These are phyloP conservation scores for Durusdinium trenchii DNA, from an alignment of 73 alveolate genomes.

Conservation along the genomic window DNA sequence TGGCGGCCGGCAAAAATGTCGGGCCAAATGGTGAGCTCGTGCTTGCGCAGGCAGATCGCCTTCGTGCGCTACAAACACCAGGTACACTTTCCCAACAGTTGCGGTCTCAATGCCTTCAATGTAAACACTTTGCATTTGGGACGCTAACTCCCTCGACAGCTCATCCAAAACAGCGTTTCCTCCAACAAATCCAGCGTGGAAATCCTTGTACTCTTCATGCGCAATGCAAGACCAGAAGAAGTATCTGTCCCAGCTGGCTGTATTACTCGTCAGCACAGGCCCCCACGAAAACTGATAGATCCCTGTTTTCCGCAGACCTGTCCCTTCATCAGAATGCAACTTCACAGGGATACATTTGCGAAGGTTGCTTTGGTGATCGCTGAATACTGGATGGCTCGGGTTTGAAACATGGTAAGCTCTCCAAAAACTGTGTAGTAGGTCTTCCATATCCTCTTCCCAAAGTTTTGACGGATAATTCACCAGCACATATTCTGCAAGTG, in stretches of 20 bases:
- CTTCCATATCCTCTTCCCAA: not conserved
- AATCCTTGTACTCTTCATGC: not conserved
- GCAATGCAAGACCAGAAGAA: not conserved
- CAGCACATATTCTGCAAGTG: not conserved
- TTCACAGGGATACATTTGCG: not conserved
- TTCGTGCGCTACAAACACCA: not conserved
- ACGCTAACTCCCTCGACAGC: not conserved
- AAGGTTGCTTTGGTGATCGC: not conserved
- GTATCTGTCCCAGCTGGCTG: not conserved
- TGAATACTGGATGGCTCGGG: not conserved
- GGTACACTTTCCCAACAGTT: not conserved
- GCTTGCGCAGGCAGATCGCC: not conserved
- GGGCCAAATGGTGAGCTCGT: not conserved
- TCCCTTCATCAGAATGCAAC: not conserved
- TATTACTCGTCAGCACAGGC: not conserved
- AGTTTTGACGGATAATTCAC: constrained; percentile 7
- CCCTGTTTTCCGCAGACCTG: not conserved
- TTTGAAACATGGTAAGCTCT: not conserved
- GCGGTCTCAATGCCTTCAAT: not conserved
- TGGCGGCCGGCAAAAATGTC: not conserved
- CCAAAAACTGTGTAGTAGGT: not conserved
- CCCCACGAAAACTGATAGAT: constrained; percentile 2
- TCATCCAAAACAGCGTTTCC: not conserved
- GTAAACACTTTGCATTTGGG: not conserved
- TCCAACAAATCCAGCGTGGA: not conserved